phyloP scores from a whole-genome alignment of 371 early-diverging fungal species.

The Mortierella sp. region DNA sequence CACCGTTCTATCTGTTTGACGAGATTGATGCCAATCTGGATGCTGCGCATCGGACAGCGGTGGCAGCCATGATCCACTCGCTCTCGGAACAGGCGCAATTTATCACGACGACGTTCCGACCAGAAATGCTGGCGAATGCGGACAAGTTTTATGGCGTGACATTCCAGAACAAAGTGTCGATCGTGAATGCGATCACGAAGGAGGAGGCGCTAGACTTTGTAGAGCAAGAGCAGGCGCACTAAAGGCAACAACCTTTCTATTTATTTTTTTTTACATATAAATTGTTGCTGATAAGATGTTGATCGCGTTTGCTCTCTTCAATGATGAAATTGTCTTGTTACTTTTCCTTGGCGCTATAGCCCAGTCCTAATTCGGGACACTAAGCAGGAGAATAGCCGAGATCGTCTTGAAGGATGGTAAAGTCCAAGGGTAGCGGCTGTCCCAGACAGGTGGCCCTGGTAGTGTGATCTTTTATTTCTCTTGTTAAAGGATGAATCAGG shows the following conservation, averaged over 20 bases:
- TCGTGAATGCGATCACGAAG: slow-evolving; percentile 73
- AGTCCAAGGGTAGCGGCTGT: no score
- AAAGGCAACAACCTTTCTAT: neutral
- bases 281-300: neutral
- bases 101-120: slow-evolving; percentile 98
- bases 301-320: neutral
- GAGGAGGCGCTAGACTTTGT: slow-evolving; percentile 80
- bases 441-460: no score
- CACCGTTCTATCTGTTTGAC: slow-evolving; percentile 99
- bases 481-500: neutral
- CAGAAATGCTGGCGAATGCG: slow-evolving; percentile 91
- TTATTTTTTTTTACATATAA: neutral
- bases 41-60: slow-evolving; percentile 93
- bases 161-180: slow-evolving; percentile 87
- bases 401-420: no score
- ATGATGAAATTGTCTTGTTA: no score
- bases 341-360: no score
- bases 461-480: no score
- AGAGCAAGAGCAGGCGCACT: slow-evolving; percentile 62
- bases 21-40: slow-evolving; percentile 99
- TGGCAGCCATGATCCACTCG: slow-evolving; percentile 94
- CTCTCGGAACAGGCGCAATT: slow-evolving; percentile 93
- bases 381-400: no score
- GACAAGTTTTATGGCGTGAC: slow-evolving; percentile 98
- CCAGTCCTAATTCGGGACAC: no score